These are phyloP conservation scores for Phanerochaete carnosa DNA, from an alignment of 768 basidiomycete genomes.

Conservation along the genomic window DNA sequence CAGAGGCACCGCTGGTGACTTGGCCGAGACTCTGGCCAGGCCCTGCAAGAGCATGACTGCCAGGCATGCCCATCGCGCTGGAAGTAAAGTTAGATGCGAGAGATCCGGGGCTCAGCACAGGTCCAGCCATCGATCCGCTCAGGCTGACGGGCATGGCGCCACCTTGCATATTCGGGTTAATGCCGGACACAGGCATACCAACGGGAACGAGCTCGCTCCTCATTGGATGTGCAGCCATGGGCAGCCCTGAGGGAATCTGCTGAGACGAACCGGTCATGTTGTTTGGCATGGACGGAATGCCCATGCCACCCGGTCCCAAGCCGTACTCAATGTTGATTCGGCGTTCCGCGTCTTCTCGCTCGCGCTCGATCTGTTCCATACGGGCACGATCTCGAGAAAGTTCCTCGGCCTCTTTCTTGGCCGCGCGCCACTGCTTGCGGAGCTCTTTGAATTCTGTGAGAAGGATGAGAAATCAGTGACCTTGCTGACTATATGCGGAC, in stretches of 20 bases:
- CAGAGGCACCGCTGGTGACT: not conserved
- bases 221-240: not conserved
- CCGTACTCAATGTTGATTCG: not conserved
- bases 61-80: not conserved
- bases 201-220: constrained; percentile 1
- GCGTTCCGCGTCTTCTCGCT: not conserved
- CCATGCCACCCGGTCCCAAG: not conserved
- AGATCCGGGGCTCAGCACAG: not conserved
- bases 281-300: not conserved
- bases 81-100: not conserved
- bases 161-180: not conserved
- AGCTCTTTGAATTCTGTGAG: constrained; percentile 93
- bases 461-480: constrained; percentile 7
- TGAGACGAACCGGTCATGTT: not conserved
- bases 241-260: not conserved
- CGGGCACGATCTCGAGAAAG: constrained; percentile 20
- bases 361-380: constrained; percentile 9
- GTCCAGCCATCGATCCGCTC: not conserved
- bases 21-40: not conserved
- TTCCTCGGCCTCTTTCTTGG: constrained; percentile 69
- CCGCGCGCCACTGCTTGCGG: constrained; percentile 93
- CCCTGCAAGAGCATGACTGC: not conserved
- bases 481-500: not conserved
- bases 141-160: not conserved
- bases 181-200: not conserved